phyloP scores from a whole-genome alignment of 2,329 filamentous ascomycete genomes.

The Lomentospora prolificans region DNA sequence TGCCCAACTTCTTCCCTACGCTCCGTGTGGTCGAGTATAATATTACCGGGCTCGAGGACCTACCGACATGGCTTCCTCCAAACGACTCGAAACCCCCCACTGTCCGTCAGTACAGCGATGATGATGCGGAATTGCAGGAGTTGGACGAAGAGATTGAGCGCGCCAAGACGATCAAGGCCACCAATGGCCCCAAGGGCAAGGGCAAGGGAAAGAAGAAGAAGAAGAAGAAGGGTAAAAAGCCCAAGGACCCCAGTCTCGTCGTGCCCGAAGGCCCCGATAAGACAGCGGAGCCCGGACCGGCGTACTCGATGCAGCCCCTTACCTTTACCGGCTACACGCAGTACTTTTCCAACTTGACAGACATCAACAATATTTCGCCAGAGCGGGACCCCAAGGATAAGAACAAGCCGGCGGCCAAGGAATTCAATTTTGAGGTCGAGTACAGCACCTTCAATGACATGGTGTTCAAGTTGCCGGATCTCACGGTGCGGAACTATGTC shows the following conservation, averaged over 20 bases:
- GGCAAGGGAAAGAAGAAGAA: conserved; percentile 13
- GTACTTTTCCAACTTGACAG: conserved; percentile 89
- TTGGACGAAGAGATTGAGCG: conserved; percentile 14
- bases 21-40: conserved; percentile 94
- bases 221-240: conserved; percentile 29
- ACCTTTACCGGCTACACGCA: conserved; percentile 75
- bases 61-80: conserved; percentile 29
- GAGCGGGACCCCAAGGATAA: conserved; percentile 35
- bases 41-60: conserved; percentile 61
- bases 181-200: not conserved
- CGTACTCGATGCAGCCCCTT: conserved; percentile 77
- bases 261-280: conserved; percentile 66
- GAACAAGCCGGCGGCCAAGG: conserved; percentile 45
- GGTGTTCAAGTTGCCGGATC: conserved; percentile 64
- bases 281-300: conserved; percentile 69
- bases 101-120: conserved; percentile 13
- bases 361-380: conserved; percentile 59
- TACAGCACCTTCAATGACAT: conserved; percentile 76
- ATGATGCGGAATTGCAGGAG: not conserved
- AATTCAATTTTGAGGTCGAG: conserved; percentile 70
- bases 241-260: conserved; percentile 49
- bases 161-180: conserved; percentile 10
- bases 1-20: conserved; percentile 87
- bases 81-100: conserved; percentile 7
- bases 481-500: conserved; percentile 76